Percentiles rank a stretch among this genome's conserved stretches.
These are phyloP conservation scores for Populus simonii DNA, from an alignment of 345 rosid genomes.

Conservation along the genomic window DNA sequence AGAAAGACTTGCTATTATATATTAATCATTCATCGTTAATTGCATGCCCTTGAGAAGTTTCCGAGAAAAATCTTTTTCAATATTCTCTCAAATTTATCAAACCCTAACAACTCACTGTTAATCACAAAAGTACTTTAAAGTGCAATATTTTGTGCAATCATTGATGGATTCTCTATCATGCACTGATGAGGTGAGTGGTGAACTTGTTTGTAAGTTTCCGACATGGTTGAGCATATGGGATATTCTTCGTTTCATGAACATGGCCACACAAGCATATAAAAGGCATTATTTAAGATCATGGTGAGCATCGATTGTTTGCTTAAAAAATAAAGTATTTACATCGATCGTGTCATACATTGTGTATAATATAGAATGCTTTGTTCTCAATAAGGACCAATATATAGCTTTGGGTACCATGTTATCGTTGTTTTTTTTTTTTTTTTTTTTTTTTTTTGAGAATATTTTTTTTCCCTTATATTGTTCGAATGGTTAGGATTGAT, in stretches of 20 bases:
- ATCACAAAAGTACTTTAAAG: neutral
- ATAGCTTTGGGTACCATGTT: too few species aligned
- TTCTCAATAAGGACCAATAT: too few species aligned
- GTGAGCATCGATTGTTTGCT: neutral
- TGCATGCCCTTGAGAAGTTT: neutral
- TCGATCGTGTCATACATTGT: neutral
- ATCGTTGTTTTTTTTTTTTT: too few species aligned
- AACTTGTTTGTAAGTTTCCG: neutral
- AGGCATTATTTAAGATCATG: neutral
- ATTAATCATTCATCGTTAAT: neutral
- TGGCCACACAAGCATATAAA: neutral
- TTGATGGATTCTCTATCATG: too few species aligned
- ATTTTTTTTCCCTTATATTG: too few species aligned
- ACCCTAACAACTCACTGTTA: neutral
- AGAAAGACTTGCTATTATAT: neutral
- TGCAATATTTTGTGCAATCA: neutral
- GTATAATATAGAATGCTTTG: too few species aligned
- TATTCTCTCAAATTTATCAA: neutral
- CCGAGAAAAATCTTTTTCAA: neutral
- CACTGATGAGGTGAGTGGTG: neutral
- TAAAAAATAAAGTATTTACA: neutral
- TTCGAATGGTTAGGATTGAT: too few species aligned
- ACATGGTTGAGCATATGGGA: neutral
- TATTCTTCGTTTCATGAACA: neutral
- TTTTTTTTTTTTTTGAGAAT: too few species aligned